Evolutionary conservation across 1,139 yeast species (phyloP).

Genomic region (Candida smagusa): DNA sequence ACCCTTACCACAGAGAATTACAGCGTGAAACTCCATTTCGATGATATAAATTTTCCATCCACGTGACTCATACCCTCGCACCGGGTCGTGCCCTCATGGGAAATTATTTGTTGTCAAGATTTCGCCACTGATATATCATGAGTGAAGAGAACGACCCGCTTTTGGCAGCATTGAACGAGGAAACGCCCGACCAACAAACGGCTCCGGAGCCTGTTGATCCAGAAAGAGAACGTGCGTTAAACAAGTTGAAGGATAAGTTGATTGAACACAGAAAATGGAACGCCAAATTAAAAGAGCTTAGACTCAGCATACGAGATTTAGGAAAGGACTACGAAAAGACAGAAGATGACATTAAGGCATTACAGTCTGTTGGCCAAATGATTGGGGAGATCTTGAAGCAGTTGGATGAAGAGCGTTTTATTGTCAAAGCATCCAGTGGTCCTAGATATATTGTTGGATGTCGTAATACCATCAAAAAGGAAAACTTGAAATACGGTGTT

Average conservation of each 20-base stretch:
- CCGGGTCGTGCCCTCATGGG: conserved; percentile 2
- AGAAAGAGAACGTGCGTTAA: conserved; percentile 78
- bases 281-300: conserved; percentile 79
- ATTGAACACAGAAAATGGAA: conserved; percentile 96
- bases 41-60: conserved; percentile 1
- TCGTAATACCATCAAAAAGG: conserved; percentile 86
- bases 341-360: conserved; percentile 93
- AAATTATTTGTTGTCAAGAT: conserved; percentile 4
- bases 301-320: conserved; percentile 78
- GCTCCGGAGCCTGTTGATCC: conserved; percentile 47
- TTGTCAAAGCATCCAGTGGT: conserved; percentile 95
- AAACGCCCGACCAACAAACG: conserved; percentile 15
- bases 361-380: conserved; percentile 96
- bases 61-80: conserved; percentile 1
- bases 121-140: conserved; percentile 30
- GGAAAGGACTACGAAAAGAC: conserved; percentile 88
- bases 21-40: conserved; percentile 86
- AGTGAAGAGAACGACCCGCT: conserved; percentile 68
- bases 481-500: conserved; percentile 84
- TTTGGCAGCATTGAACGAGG: conserved; percentile 63
- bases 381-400: conserved; percentile 97
- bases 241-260: conserved; percentile 78
- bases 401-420: conserved; percentile 89
- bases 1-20: conserved; percentile 87
- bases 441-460: conserved; percentile 98